These are phyloP conservation scores for Ustilago hordei DNA, from an alignment of 1,284 basidiomycete species.

Conservation along the genomic window DNA sequence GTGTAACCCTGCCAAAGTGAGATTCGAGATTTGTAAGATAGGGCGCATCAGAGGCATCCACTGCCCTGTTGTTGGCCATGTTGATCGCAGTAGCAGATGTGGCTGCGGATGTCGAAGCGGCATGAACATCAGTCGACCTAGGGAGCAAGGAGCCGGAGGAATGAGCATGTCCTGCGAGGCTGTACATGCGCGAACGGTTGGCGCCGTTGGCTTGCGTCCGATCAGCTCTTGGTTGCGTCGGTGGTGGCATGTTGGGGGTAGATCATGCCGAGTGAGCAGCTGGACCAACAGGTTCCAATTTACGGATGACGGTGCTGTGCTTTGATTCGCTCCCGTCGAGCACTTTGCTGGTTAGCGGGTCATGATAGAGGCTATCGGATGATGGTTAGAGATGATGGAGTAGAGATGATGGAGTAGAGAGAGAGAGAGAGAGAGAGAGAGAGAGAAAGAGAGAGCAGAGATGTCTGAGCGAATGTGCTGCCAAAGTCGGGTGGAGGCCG, in stretches of 20 bases:
- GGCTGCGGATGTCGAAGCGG: slow-evolving; percentile 21
- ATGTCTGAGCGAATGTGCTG: too few species aligned
- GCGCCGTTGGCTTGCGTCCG: slow-evolving; percentile 11
- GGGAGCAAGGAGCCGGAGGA: slow-evolving; percentile 48
- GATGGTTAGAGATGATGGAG: slow-evolving; percentile 1
- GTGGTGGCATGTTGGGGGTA: slow-evolving; percentile 24
- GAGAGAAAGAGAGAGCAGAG: too few species aligned
- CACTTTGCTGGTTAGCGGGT: neutral
- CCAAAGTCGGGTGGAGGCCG: slow-evolving; percentile 15
- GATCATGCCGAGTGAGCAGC: slow-evolving; percentile 16
- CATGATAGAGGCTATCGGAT: neutral
- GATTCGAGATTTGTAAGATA: slow-evolving; percentile 61
- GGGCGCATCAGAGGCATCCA: slow-evolving; percentile 53
- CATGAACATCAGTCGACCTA: slow-evolving; percentile 41
- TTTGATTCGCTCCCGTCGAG: slow-evolving; percentile 1
- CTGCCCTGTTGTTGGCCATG: slow-evolving; percentile 8
- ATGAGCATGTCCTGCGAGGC: slow-evolving; percentile 45
- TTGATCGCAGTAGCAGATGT: slow-evolving; percentile 1
- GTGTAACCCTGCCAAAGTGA: slow-evolving; percentile 61
- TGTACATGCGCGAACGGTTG: slow-evolving; percentile 49
- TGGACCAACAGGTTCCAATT: neutral
- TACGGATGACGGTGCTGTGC: neutral
- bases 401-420: neutral
- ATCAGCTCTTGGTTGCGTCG: slow-evolving; percentile 23
- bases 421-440: neutral